Evolutionary conservation across 1,284 basidiomycete genomes (phyloP).

Genomic region (Sanghuangporus weigelae): DNA sequence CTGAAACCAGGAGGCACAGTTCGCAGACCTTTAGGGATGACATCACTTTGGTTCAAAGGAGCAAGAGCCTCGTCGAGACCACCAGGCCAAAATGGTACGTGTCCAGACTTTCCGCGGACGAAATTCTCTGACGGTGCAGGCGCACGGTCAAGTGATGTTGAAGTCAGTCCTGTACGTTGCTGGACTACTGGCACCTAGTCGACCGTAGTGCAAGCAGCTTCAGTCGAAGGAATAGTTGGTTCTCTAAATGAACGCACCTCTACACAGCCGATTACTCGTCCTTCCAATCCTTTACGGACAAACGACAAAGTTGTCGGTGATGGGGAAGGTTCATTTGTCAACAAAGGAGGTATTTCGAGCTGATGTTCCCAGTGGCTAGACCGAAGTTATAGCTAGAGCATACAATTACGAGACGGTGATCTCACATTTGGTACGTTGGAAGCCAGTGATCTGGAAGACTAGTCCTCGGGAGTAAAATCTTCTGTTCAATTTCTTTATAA

Average conservation of each 20-base stretch:
- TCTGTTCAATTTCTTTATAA: slow-evolving; percentile 60
- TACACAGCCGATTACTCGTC: slow-evolving; percentile 73
- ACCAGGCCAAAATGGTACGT: slow-evolving; percentile 90
- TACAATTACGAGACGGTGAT: not conserved
- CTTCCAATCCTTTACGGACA: slow-evolving; percentile 72
- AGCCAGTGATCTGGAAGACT: slow-evolving; percentile 66
- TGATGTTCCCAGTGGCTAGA: slow-evolving; percentile 66
- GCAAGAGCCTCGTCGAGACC: slow-evolving; percentile 61
- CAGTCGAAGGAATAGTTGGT: not conserved
- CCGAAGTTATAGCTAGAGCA: not conserved
- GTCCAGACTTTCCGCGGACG: slow-evolving; percentile 88
- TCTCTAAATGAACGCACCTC: slow-evolving; percentile 43
- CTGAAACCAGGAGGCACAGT: slow-evolving; percentile 17
- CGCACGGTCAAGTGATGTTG: slow-evolving; percentile 79
- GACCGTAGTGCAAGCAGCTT: no score
- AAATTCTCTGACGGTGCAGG: slow-evolving; percentile 77
- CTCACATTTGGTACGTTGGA: slow-evolving; percentile 68
- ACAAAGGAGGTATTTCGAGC: slow-evolving; percentile 54
- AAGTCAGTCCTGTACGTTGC: slow-evolving; percentile 58
- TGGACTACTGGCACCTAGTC: slow-evolving; percentile 44
- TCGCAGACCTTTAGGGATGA: slow-evolving; percentile 16
- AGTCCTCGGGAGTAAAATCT: slow-evolving; percentile 60
- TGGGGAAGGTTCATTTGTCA: slow-evolving; percentile 62
- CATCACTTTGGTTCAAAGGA: slow-evolving; percentile 19
- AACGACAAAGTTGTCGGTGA: slow-evolving; percentile 78